Evolutionary conservation across 2,329 filamentous ascomycete genomes (phyloP), one percentile per base, ranked within the genome.

Genomic region (Ophiosphaerella herpotricha): DNA sequence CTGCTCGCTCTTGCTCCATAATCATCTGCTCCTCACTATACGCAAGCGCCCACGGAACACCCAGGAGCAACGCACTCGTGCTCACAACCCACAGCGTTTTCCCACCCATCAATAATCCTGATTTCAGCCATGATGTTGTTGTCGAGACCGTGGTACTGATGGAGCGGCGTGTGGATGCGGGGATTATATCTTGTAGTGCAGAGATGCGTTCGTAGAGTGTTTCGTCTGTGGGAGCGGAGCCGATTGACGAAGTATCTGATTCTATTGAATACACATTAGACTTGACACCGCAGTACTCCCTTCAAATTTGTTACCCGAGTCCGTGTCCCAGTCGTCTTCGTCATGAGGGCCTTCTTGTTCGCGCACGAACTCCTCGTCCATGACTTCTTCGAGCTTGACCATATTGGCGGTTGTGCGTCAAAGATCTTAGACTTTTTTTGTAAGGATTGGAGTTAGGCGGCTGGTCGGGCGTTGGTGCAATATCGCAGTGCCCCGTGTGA

Each of bases 1-100:
- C 91, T 80, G 97, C 93, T 76, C 91, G 86, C 85, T 99, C 94
- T 91, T 97, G 95, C 80, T 96, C 93, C 60, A 93, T 82, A 74
- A 96, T 86, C 80, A 96, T 90, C 82, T 97, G 91, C 81, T 99
- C 94, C 81, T 99, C 94, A 58, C 89, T 87, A 73, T 91, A 93
- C 50, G 91, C 93, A 63, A 99, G 81, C 51, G 91, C 92, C 82
- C 91, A 97, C 48, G 94, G 94, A 43, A 97, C 91, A 64, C 91
- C 92, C 58, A 97, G 78, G 72, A 99, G 80, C 70, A 99, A 83
- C 52, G 90, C 91, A 55, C 88, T 92, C 58, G 92, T 96, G 76
- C 87, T 91, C 51, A 99, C 79, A 48, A 97, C 86, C 91, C 91
- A 99, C 63, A 96, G 80, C 47, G 89, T 85, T 80, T 93, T 94